A percentile compares a stretch with the other conserved stretches of the same genome.
These are phyloP conservation scores for Tulasnella sp. DNA, from an alignment of 768 basidiomycete species.

Conservation along the genomic window DNA sequence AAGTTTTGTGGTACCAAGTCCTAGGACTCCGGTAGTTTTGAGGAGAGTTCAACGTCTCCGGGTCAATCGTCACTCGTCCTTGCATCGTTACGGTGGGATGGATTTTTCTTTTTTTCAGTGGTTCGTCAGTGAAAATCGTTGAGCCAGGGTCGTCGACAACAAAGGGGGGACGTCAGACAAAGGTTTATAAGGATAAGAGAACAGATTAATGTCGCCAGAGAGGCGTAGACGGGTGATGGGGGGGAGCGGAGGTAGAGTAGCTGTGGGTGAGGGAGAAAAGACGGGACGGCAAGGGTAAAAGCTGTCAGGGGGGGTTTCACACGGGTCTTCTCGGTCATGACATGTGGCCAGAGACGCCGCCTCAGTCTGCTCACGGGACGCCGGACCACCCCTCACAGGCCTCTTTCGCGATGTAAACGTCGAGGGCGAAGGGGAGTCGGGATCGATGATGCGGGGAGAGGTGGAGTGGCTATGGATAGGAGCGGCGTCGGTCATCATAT, in stretches of 20 bases:
- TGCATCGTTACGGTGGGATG: not conserved
- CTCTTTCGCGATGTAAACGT: not conserved
- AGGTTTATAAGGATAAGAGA: not conserved
- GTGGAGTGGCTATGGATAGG: not conserved
- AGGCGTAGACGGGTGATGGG: not conserved
- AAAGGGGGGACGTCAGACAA: not conserved
- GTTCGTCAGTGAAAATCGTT: not conserved
- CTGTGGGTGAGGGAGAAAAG: not conserved
- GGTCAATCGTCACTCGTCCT: not conserved
- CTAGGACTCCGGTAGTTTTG: not conserved
- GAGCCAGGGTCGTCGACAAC: not conserved
- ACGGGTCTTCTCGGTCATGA: not conserved
- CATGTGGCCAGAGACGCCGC: constrained; percentile 15
- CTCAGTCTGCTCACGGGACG: not conserved
- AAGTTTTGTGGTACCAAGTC: constrained; percentile 22
- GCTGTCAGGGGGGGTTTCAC: constrained; percentile 6
- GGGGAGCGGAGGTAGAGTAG: not conserved
- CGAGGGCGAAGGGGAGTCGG: not conserved
- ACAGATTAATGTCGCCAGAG: not conserved
- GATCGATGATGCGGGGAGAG: not conserved
- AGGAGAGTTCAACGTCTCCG: not conserved
- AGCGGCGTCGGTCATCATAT: not conserved
- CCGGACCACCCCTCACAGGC: not conserved
- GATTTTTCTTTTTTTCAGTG: not conserved
- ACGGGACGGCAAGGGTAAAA: not conserved